Evolutionary conservation across 257 asterid genomes (phyloP).

Genomic region (Petrea volubilis): DNA sequence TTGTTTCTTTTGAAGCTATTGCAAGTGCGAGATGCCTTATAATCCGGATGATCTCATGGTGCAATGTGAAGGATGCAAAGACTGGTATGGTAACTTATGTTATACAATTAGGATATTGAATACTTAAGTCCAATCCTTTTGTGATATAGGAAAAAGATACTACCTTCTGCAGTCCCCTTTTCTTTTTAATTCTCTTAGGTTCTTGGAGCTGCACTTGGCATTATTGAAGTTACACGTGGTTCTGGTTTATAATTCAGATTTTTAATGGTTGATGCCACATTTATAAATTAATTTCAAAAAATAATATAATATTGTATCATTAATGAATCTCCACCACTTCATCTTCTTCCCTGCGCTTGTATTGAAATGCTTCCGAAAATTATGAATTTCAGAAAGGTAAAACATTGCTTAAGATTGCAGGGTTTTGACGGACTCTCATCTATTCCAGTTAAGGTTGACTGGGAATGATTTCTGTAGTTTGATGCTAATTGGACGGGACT

Average conservation of each 20-base stretch:
- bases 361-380: too few species aligned
- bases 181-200: neutral
- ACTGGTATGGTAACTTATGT: constrained; percentile 35
- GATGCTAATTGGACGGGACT: too few species aligned
- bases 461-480: neutral
- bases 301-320: neutral
- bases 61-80: constrained; percentile 82
- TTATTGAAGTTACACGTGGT: neutral
- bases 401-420: neutral
- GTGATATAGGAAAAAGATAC: neutral
- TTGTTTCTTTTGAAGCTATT: constrained; percentile 51
- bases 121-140: neutral
- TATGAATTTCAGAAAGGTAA: too few species aligned
- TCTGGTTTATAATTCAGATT: neutral
- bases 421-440: neutral
- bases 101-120: neutral
- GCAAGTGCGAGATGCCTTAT: constrained; percentile 92
- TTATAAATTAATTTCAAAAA: neutral
- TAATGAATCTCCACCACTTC: too few species aligned
- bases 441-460: neutral
- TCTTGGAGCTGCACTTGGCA: neutral
- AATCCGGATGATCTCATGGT: constrained; percentile 92
- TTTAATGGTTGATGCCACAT: neutral
- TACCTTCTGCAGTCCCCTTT: neutral
- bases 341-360: too few species aligned